Percentiles rank a stretch among this genome's conserved stretches.
phyloP scores from a whole-genome alignment of 805 yeast species.

The Metschnikowia dekortorum region DNA sequence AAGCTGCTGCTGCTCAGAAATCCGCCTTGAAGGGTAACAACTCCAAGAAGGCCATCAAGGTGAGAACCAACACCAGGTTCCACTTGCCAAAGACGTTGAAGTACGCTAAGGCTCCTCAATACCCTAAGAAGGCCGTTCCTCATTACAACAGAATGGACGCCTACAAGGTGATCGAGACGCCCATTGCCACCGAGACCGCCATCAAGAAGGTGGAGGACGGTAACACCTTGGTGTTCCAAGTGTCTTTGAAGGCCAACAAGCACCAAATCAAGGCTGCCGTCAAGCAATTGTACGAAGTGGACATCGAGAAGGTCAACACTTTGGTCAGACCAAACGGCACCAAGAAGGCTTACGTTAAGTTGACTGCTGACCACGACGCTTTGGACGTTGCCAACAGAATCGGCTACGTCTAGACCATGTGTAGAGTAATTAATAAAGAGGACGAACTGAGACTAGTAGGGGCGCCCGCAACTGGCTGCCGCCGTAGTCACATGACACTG shows the following conservation, averaged over 20 bases:
- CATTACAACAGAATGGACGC: conserved; percentile 97
- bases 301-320: conserved; percentile 90
- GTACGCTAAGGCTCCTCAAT: conserved; percentile 91
- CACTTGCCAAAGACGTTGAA: conserved; percentile 96
- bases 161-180: conserved; percentile 88
- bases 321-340: conserved; percentile 98
- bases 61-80: conserved; percentile 93
- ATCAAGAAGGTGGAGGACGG: conserved; percentile 99
- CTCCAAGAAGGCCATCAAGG: conserved; percentile 85
- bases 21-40: conserved; percentile 97
- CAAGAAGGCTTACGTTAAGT: conserved; percentile 99
- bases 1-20: conserved; percentile 98
- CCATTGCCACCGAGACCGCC: conserved; percentile 97
- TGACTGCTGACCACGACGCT: conserved; percentile 99
- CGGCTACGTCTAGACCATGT: conserved; percentile 80
- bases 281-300: conserved; percentile 97
- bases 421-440: conserved; percentile 19
- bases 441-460: conserved; percentile 7
- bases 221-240: conserved; percentile 99
- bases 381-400: conserved; percentile 99
- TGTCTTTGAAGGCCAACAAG: conserved; percentile 96
- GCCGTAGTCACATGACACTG: too few relatives aligned
- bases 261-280: conserved; percentile 97
- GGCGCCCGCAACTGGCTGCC: too few relatives aligned
- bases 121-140: conserved; percentile 93